Evolutionary conservation across 2,329 filamentous ascomycete genomes (phyloP).

Genomic region (Trichoderma polysporum): DNA sequence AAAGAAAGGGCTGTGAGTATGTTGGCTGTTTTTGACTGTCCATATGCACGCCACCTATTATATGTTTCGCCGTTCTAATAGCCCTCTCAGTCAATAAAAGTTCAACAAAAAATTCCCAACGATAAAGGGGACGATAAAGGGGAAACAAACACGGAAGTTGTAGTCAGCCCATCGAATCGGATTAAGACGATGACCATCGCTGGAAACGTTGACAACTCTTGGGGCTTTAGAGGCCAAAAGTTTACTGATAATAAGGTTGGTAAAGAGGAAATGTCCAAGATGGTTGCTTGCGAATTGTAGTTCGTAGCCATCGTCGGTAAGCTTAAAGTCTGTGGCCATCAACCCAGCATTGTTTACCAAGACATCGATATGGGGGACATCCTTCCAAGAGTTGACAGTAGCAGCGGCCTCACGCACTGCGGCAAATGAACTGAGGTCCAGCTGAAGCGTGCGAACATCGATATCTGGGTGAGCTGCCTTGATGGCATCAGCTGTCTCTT

Average conservation of each 20-base stretch:
- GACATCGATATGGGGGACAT: constrained; percentile 35
- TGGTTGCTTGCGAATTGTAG: constrained; percentile 38
- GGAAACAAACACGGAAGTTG: constrained; percentile 38
- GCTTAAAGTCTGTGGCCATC: constrained; percentile 37
- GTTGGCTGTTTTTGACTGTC: constrained; percentile 14
- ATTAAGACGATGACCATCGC: constrained; percentile 41
- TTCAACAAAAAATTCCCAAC: no score
- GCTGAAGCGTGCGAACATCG: constrained; percentile 30
- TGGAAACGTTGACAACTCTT: constrained; percentile 44
- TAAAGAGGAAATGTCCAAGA: constrained; percentile 41
- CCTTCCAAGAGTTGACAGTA: constrained; percentile 30
- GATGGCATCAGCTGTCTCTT: constrained; percentile 39
- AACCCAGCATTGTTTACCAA: constrained; percentile 47
- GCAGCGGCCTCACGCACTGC: constrained; percentile 39
- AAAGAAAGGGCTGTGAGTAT: constrained; percentile 27
- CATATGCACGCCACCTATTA: constrained; percentile 7
- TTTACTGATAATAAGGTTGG: constrained; percentile 39
- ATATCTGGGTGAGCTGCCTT: constrained; percentile 33
- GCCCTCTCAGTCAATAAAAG: background rate
- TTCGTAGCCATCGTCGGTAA: constrained; percentile 41
- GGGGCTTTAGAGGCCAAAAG: constrained; percentile 27
- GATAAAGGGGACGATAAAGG: no score
- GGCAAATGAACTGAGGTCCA: constrained; percentile 41
- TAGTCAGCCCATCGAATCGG: constrained; percentile 45
- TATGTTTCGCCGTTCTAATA: constrained; percentile 10